These are phyloP conservation scores for Talaromyces trachyspermus DNA, from an alignment of 495 filamentous ascomycete species.

Conservation along the genomic window DNA sequence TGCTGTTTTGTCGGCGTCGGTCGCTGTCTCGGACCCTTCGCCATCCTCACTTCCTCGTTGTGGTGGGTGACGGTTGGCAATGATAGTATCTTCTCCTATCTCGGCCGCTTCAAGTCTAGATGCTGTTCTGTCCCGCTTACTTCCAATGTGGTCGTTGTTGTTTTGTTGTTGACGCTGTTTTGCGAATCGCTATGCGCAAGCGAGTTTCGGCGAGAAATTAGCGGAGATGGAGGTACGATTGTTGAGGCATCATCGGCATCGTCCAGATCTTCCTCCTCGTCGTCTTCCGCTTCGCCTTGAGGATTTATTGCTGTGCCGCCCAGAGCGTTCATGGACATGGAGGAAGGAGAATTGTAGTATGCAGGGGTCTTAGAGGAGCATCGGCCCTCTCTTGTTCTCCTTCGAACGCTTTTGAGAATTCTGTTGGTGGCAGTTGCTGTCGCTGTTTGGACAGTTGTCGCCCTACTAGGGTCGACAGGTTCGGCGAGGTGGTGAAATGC, in stretches of 20 bases:
- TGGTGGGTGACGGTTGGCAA: conserved; percentile 4
- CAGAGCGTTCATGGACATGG: background rate
- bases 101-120: background rate
- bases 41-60: too few relatives aligned
- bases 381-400: too few relatives aligned
- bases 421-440: background rate
- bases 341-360: too few relatives aligned
- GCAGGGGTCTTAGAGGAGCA: too few relatives aligned
- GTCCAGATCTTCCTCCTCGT: background rate
- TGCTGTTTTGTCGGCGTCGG: conserved; percentile 24
- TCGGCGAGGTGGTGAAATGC: background rate
- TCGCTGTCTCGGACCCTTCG: conserved; percentile 12
- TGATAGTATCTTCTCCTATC: background rate
- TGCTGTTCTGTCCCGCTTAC: background rate
- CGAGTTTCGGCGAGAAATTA: conserved; percentile 14
- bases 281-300: conserved; percentile 3
- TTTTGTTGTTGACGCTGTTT: too few relatives aligned
- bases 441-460: background rate
- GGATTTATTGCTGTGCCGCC: background rate
- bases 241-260: conserved; percentile 13
- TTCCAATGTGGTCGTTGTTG: too few relatives aligned
- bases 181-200: background rate
- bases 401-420: too few relatives aligned
- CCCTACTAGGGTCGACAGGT: background rate
- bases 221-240: conserved; percentile 29